Conservation (phyloP, 164 flowering plant species). For the Vitis rupestris region DNA sequence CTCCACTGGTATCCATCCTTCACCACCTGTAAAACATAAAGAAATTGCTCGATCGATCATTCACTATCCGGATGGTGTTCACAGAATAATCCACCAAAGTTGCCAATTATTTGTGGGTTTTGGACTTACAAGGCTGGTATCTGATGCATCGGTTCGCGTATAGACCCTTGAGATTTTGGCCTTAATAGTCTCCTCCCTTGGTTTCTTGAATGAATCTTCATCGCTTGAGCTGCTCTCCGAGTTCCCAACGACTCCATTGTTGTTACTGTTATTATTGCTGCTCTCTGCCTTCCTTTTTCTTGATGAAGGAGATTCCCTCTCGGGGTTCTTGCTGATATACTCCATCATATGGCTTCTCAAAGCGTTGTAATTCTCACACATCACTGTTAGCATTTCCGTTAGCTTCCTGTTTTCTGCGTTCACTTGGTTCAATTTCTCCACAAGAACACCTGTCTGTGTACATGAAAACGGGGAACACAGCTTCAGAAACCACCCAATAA, state of each 20-base stretch:
- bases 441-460: constrained; percentile 30
- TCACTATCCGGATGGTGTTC: too few species aligned
- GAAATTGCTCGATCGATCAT: neutral
- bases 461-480: too few species aligned
- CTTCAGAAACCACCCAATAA: too few species aligned
- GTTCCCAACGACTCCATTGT: constrained; percentile 18
- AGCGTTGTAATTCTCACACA: constrained; percentile 59
- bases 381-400: constrained; percentile 43
- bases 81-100: neutral
- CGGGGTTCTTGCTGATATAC: constrained; percentile 31
- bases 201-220: constrained; percentile 52
- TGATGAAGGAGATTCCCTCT: constrained; percentile 23
- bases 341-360: constrained; percentile 46
- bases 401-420: constrained; percentile 62
- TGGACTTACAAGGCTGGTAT: constrained; percentile 68
- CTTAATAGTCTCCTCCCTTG: constrained; percentile 38
- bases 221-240: constrained; percentile 57
- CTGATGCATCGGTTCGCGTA: constrained; percentile 55
- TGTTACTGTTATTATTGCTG: constrained; percentile 14
- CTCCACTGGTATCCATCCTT: constrained; percentile 80
- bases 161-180: constrained; percentile 48
- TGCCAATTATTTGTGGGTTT: neutral
- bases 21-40: constrained; percentile 34
- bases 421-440: constrained; percentile 51
- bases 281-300: constrained; percentile 49